Evolutionary conservation across 371 early-diverging fungal genomes (phyloP), one percentile per base, ranked within the genome.

Genomic region (Actinomortierella ambigua): DNA sequence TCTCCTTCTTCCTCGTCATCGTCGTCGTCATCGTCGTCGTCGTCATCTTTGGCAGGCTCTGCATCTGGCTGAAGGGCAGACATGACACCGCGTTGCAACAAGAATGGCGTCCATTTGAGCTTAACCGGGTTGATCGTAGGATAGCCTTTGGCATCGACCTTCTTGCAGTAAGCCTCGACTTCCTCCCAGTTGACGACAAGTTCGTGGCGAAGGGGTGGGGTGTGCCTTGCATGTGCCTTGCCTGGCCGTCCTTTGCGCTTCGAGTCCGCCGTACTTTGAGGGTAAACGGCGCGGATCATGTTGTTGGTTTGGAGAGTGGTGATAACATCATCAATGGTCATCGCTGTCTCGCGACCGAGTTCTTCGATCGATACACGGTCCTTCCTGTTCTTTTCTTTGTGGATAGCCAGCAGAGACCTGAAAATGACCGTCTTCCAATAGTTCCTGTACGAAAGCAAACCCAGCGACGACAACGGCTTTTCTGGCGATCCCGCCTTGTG

Each of bases 401-500:
- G 69, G 28, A 65, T 69, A 18, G 69, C 66, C 23, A 69, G 67
- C 17, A 79, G 53, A 18, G 63, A 54, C 26, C 68, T 58, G 57
- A 75, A 77, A 1, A 88, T 23, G 2, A 69, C 65, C 2, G 71
- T 75, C 40, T 79, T 85, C 98, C 98, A 98, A 79, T 94, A 98
- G 17, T 82, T 86, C 39, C 89, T 82, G 65, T 98, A 99, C 40
- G 93, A 91, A 3, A 98, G 76, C 47, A 98, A 81, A 0, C 99
- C 99, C 8, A 99, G 85, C 77, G 98, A 98, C n/a, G 97, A 97
- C 27, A 99, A 77, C 2, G 99, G 99, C 68, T 96, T 95, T 71
- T 99, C 99, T 4, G 99, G 99, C 1, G 98, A 90, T 17, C 99
- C 99, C 0, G 89, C 78, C 56, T 88, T 88, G 24, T 84, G 88